phyloP scores from a whole-genome alignment of 768 basidiomycete genomes.

The Boletus pseudo-olivaceus region DNA sequence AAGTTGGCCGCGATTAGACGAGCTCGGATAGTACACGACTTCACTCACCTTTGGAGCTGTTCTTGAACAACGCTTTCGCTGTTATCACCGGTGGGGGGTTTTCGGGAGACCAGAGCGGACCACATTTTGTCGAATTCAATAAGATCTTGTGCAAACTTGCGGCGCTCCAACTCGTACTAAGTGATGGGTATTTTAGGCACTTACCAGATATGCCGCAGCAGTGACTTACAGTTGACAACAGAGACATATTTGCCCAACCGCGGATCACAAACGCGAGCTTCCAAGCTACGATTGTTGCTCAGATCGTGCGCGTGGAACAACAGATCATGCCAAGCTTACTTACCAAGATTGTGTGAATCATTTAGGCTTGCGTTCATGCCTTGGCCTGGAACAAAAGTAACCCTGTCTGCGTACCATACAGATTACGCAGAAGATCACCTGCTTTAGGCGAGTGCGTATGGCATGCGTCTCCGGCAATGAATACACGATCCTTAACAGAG shows the following conservation, averaged over 20 bases:
- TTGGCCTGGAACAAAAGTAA: conserved; percentile 39
- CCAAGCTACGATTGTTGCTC: conserved; percentile 37
- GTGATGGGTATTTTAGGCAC: neutral
- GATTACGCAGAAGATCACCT: conserved; percentile 19
- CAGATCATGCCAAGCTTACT: conserved; percentile 14
- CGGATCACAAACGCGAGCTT: conserved; percentile 48
- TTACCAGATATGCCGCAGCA: neutral
- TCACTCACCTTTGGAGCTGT: conserved; percentile 41
- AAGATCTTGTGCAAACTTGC: conserved; percentile 51
- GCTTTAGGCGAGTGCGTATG: conserved; percentile 45
- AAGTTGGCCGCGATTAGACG: neutral
- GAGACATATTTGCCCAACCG: conserved; percentile 42
- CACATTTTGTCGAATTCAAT: conserved; percentile 53
- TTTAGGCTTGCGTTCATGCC: conserved; percentile 54
- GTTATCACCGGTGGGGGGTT: conserved; percentile 39
- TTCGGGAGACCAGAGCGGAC: conserved; percentile 49
- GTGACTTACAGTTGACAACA: conserved; percentile 43
- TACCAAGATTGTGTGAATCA: conserved; percentile 50
- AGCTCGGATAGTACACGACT: neutral
- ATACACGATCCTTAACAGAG: conserved; percentile 44
- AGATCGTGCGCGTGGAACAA: neutral
- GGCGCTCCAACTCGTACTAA: conserved; percentile 52
- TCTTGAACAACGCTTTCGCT: conserved; percentile 37
- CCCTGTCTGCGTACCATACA: neutral
- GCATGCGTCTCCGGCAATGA: conserved; percentile 57